Conservation (phyloP, 2,329 filamentous ascomycete species). For the Microascus cirrosus region DNA sequence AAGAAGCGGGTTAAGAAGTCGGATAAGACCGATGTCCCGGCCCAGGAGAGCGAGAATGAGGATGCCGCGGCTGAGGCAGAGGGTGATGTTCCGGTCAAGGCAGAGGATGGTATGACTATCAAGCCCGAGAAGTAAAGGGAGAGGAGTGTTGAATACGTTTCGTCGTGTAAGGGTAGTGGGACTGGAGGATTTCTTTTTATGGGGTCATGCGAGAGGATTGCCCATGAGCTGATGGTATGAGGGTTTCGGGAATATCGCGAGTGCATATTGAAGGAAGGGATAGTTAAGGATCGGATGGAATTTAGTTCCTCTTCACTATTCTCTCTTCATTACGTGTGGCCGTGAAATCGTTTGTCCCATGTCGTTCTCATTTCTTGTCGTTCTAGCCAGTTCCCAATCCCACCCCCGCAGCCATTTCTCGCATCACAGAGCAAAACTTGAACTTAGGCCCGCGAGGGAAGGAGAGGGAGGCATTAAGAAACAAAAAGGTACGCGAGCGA, state of each 20-base stretch:
- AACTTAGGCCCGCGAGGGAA: neutral
- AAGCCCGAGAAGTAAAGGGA: neutral
- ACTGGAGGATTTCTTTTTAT: too few relatives aligned
- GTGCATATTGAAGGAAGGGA: too few relatives aligned
- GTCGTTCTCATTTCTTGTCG: too few relatives aligned
- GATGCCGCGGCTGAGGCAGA: neutral
- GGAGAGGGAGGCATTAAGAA: neutral
- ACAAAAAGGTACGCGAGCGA: neutral
- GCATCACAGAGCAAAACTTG: neutral
- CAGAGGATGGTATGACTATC: neutral
- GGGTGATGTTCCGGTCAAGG: neutral
- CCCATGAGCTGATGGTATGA: too few relatives aligned
- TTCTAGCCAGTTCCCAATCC: too few relatives aligned
- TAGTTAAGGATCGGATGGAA: too few relatives aligned
- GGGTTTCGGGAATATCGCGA: too few relatives aligned
- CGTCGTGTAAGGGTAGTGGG: neutral
- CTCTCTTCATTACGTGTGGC: too few relatives aligned
- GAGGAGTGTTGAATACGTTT: neutral
- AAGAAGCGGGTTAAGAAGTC: neutral
- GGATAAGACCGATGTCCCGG: neutral
- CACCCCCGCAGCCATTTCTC: too few relatives aligned
- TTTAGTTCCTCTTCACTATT: too few relatives aligned
- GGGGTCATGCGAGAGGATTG: too few relatives aligned
- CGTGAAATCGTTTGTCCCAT: too few relatives aligned
- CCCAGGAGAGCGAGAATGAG: neutral